phyloP scores from a whole-genome alignment of 106 monocot genomes.

The Iris macrosiphon region DNA sequence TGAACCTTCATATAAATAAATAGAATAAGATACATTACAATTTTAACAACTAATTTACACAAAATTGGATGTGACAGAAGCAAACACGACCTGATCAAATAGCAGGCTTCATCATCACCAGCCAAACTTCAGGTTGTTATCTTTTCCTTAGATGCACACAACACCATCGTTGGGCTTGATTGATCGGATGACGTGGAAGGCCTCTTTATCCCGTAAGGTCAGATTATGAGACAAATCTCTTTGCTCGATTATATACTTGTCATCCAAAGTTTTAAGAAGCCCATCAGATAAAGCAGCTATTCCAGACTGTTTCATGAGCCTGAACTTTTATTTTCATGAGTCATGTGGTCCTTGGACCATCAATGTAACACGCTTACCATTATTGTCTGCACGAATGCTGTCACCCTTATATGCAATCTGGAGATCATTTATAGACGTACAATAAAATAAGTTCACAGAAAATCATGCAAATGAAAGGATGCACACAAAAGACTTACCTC shows the following conservation, averaged over 20 bases:
- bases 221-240: slow-evolving; percentile 7
- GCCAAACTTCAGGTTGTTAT: no score
- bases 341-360: slow-evolving; percentile 64
- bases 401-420: slow-evolving; percentile 39
- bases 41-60: no score
- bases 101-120: no score
- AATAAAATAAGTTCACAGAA: not conserved
- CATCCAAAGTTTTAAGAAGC: not conserved
- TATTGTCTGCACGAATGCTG: slow-evolving; percentile 35
- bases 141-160: no score
- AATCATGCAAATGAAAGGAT: not conserved
- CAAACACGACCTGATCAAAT: no score
- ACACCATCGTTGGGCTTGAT: no score
- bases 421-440: not conserved
- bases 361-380: slow-evolving; percentile 46
- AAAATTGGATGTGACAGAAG: no score
- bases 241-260: slow-evolving; percentile 1
- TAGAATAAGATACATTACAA: no score
- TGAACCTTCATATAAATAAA: no score
- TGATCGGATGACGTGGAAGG: no score
- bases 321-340: slow-evolving; percentile 32
- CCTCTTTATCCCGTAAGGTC: no score
- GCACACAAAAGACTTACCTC: slow-evolving; percentile 15
- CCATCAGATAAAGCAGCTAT: not conserved
- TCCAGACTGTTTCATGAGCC: slow-evolving; percentile 18